Evolutionary conservation across 495 filamentous ascomycete species (phyloP).

Genomic region (Podospora australis): DNA sequence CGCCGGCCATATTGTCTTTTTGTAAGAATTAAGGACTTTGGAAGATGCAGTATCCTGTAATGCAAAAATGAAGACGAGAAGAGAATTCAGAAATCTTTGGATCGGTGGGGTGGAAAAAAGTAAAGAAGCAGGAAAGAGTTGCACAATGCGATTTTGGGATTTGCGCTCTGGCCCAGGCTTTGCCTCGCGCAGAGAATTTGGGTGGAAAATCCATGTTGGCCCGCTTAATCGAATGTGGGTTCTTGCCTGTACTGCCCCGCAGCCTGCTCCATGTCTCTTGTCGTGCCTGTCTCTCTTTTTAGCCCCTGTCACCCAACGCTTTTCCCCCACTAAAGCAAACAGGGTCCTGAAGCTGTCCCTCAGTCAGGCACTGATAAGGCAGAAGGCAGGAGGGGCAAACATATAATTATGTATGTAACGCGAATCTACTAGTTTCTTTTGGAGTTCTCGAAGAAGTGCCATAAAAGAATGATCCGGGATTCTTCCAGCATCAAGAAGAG

Average conservation of each 20-base stretch:
- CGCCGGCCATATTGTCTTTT: conserved; percentile 34
- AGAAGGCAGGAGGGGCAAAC: too few species aligned
- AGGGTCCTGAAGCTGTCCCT: conserved; percentile 2
- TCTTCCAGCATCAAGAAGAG: too few species aligned
- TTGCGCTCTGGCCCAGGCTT: conserved; percentile 1
- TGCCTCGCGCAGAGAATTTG: conserved; percentile 17
- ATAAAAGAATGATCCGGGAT: too few species aligned
- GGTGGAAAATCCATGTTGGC: conserved; percentile 16
- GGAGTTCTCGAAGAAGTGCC: too few species aligned
- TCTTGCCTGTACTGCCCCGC: conserved; percentile 13
- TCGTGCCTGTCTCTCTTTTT: too few species aligned
- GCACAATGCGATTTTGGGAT: conserved; percentile 1
- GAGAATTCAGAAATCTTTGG: too few species aligned
- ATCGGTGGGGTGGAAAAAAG: background rate
- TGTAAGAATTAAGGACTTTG: background rate
- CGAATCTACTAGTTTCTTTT: too few species aligned
- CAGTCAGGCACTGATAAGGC: background rate
- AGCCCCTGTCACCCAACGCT: background rate
- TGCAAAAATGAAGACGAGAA: background rate
- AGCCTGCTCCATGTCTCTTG: background rate
- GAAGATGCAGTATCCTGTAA: background rate
- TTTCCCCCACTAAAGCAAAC: conserved; percentile 3
- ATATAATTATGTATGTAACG: too few species aligned
- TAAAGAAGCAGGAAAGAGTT: conserved; percentile 2
- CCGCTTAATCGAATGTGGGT: conserved; percentile 15